Evolutionary conservation across 345 rosid genomes (phyloP).

Genomic region (Chamaenerion angustifolium): DNA sequence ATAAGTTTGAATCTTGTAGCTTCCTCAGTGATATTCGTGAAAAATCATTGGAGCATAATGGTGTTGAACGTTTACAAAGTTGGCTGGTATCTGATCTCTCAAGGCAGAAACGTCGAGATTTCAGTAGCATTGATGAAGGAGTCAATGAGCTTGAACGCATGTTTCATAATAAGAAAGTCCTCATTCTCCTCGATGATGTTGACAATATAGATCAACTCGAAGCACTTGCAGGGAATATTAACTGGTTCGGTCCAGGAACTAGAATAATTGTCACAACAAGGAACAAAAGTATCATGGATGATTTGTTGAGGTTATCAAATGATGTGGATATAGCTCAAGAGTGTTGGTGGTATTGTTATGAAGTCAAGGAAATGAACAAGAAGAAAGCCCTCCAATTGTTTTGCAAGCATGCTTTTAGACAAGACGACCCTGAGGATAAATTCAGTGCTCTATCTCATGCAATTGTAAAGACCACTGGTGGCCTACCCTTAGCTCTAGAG

Average conservation of each 20-base stretch:
- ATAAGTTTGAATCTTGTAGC: not conserved
- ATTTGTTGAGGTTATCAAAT: not conserved
- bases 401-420: not conserved
- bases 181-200: slow-evolving; percentile 3
- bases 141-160: not conserved
- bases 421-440: not conserved
- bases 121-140: not conserved
- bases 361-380: not conserved
- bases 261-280: slow-evolving; percentile 2
- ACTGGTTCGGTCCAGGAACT: not conserved
- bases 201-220: not conserved
- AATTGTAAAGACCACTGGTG: no score
- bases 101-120: not conserved
- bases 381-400: not conserved
- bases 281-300: not conserved
- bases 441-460: no score
- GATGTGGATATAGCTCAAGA: not conserved
- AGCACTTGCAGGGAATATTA: not conserved
- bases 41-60: not conserved
- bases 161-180: not conserved
- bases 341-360: not conserved
- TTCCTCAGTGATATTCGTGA: slow-evolving; percentile 1
- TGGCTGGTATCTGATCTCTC: not conserved
- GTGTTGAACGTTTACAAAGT: not conserved
- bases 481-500: no score